These are phyloP conservation scores for Sphenostylis stenocarpa DNA, from an alignment of 306 rosid genomes.

Conservation along the genomic window DNA sequence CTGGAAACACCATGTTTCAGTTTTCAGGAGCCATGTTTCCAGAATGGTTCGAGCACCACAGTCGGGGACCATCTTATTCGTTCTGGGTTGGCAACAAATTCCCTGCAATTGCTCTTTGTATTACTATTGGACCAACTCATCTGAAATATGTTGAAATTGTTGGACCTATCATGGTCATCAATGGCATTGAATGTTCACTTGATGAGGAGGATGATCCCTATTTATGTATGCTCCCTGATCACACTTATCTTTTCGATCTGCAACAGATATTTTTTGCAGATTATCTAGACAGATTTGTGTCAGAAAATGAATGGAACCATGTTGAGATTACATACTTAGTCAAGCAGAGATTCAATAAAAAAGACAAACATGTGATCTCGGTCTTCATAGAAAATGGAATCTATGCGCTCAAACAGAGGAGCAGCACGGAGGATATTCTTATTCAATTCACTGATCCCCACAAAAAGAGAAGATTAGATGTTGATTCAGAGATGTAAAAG, in stretches of 20 bases:
- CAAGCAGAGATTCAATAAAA: neutral
- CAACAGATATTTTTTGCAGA: neutral
- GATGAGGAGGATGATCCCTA: neutral
- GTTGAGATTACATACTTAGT: neutral
- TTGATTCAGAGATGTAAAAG: neutral
- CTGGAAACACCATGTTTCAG: neutral
- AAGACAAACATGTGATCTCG: neutral
- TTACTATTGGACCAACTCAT: neutral
- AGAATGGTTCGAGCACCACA: neutral
- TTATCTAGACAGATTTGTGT: neutral
- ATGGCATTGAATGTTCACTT: neutral
- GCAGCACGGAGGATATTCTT: neutral
- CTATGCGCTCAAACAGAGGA: neutral
- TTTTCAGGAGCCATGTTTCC: neutral
- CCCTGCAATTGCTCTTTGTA: neutral
- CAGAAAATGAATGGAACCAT: constrained; percentile 9
- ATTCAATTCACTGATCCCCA: neutral
- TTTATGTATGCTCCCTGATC: neutral
- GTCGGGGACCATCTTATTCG: neutral
- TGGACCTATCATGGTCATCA: neutral
- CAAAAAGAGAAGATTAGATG: neutral
- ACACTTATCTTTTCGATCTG: neutral
- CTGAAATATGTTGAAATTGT: neutral
- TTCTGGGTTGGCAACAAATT: constrained; percentile 16
- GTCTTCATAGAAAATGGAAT: neutral